A percentile compares a stretch with the other conserved stretches of the same genome.
Evolutionary conservation across 2,329 filamentous ascomycete genomes (phyloP).

Genomic region (Fusarium scirpi): DNA sequence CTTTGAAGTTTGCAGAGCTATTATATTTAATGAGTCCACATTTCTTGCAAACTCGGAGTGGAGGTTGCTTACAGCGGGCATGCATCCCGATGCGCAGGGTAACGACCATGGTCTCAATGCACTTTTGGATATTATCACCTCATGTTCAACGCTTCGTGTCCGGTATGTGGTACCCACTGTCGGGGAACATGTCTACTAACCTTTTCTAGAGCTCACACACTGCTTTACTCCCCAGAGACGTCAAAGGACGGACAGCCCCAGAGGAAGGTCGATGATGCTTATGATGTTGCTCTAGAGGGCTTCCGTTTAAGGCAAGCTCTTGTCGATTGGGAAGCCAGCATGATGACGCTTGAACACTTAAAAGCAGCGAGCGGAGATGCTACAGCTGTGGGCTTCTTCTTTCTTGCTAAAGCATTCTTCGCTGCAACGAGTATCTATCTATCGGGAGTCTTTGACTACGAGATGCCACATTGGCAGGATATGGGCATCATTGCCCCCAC

Average conservation of each 20-base stretch:
- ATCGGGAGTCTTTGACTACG: slow-evolving; percentile 54
- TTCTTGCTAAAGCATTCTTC: slow-evolving; percentile 44
- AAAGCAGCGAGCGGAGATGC: fast-evolving
- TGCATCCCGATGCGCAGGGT: background rate
- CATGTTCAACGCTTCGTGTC: slow-evolving; percentile 49
- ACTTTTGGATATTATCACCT: slow-evolving; percentile 49
- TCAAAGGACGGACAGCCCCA: fast-evolving
- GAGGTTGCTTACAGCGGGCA: slow-evolving; percentile 18
- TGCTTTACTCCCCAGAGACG: background rate
- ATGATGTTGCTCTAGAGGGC: slow-evolving; percentile 34
- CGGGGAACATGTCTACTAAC: fast-evolving
- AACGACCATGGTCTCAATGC: slow-evolving; percentile 27
- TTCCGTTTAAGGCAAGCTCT: slow-evolving; percentile 38
- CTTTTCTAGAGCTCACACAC: background rate
- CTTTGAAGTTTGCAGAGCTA: slow-evolving; percentile 51
- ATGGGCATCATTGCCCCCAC: slow-evolving; percentile 42
- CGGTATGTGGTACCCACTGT: slow-evolving; percentile 37
- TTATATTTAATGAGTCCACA: slow-evolving; percentile 48
- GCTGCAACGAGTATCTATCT: slow-evolving; percentile 54
- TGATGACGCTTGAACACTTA: fast-evolving
- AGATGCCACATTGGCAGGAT: slow-evolving; percentile 47
- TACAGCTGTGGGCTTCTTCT: slow-evolving; percentile 24
- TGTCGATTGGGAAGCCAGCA: slow-evolving; percentile 14
- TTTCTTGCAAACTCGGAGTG: slow-evolving; percentile 47
- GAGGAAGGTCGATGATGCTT: background rate